A percentile compares a stretch with the other conserved stretches of the same genome.
Evolutionary conservation across 805 yeast species (phyloP).

Genomic region (Candida ascalaphidarum): DNA sequence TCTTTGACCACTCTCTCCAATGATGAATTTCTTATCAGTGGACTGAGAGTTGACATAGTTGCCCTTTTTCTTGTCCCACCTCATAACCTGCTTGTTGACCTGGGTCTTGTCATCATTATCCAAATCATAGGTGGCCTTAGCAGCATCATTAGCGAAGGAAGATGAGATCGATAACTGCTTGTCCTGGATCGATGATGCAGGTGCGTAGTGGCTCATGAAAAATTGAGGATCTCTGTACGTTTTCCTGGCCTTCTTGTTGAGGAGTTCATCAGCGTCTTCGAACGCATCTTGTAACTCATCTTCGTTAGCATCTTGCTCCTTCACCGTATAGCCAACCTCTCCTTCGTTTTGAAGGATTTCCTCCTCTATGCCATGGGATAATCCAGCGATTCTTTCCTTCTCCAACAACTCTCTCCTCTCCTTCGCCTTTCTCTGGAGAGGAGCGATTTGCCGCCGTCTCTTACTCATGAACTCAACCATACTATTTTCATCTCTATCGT

Average conservation of each 20-base stretch:
- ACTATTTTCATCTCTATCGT: conserved; percentile 48
- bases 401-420: conserved; percentile 63
- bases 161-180: conserved; percentile 49
- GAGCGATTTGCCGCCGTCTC: conserved; percentile 82
- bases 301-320: conserved; percentile 29
- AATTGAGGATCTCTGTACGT: conserved; percentile 69
- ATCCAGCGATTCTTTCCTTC: conserved; percentile 67
- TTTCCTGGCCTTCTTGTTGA: conserved; percentile 30
- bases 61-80: conserved; percentile 92
- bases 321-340: conserved; percentile 39
- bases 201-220: conserved; percentile 86
- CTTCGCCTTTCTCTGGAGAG: conserved; percentile 69
- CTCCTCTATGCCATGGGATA: conserved; percentile 64
- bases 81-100: conserved; percentile 62
- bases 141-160: conserved; percentile 78
- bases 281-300: conserved; percentile 40
- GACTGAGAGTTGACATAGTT: conserved; percentile 78
- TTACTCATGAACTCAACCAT: conserved; percentile 78
- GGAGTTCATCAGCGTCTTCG: conserved; percentile 42
- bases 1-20: conserved; percentile 89
- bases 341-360: conserved; percentile 51
- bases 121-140: conserved; percentile 79
- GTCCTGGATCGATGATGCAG: conserved; percentile 72
- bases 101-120: conserved; percentile 67
- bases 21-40: conserved; percentile 76